phyloP scores from a whole-genome alignment of 345 rosid genomes.

The Crucihimalaya himalaica region DNA sequence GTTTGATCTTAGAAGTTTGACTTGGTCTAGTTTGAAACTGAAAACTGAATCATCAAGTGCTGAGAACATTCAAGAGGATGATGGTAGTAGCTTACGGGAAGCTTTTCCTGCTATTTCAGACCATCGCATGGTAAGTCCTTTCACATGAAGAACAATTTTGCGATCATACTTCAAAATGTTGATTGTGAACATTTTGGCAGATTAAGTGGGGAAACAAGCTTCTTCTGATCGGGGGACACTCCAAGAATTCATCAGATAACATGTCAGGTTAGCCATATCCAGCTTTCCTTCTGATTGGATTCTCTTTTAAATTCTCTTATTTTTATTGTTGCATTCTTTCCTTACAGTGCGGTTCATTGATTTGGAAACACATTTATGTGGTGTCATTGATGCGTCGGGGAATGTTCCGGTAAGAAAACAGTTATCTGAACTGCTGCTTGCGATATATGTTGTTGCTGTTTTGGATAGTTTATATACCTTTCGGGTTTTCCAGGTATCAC shows the following conservation, averaged over 20 bases:
- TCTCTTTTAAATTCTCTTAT: constrained; percentile 32
- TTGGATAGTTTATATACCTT: constrained; percentile 9
- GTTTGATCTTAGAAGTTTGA: constrained; percentile 78
- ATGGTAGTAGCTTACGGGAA: constrained; percentile 48
- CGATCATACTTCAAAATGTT: not conserved
- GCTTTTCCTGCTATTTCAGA: constrained; percentile 73
- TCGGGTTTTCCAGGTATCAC: constrained; percentile 63
- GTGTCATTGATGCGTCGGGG: constrained; percentile 68
- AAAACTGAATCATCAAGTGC: constrained; percentile 42
- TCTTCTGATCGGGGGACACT: constrained; percentile 79
- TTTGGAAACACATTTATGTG: constrained; percentile 61
- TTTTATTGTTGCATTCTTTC: constrained; percentile 17
- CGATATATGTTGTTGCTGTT: not conserved
- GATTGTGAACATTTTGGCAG: constrained; percentile 43
- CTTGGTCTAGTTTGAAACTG: constrained; percentile 69
- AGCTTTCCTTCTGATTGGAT: not conserved
- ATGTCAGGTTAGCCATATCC: constrained; percentile 60
- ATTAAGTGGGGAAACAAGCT: constrained; percentile 83
- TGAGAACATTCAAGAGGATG: constrained; percentile 40
- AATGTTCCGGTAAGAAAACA: constrained; percentile 64
- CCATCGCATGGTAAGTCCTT: constrained; percentile 70
- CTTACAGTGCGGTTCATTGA: constrained; percentile 75
- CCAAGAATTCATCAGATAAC: constrained; percentile 59
- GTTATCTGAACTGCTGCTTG: not conserved
- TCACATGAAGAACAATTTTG: constrained; percentile 5